Evolutionary conservation across 2,329 filamentous ascomycete species (phyloP), one percentile per base, ranked within the genome.

Genomic region (Aureobasidium sp.): DNA sequence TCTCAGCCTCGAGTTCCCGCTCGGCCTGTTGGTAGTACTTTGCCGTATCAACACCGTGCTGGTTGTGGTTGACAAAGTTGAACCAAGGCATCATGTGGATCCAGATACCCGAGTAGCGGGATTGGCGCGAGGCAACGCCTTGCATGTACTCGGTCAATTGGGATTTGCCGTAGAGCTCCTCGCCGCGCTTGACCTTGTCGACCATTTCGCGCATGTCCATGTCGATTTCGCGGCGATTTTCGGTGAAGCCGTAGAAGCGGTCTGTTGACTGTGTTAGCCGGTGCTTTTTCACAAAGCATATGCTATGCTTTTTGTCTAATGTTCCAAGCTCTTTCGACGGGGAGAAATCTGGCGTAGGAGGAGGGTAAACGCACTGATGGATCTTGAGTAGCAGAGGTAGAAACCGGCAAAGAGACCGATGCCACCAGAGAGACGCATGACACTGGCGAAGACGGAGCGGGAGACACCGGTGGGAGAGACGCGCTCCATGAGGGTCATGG

Each of bases 131-230:
- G 57, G 94, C 92, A 42, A 97, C 88, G 63, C 93, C 94, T 78
- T 99, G 94, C 81, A 97, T 88, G 77, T 97, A 90, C 66, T 92
- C 87, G 62, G 87, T 88, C 69, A 97, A 78, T 59, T 79, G 78
- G 70, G 86, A 90, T 69, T 83, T 84, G 71, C 94, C 94, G 76
- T 99, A 99, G 53, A 97, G 80, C 39, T 94, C 83, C 79, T 96
- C 84, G 66, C 93, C 93, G 63, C 83, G 85, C 84, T 97, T 99
- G 74, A 97, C 92, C 78, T 93, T 95, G 75, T 86, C 84, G 41
- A 97, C 92, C 94, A 99, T 99, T 78, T 99, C 94, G 66, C 85
- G 84, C 92, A 97, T 97, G 74, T 99, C 94, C 87, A 96, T 87
- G 66, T 96, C 89, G 62, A 94, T 80, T 76, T 99, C 94, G 69